These are phyloP conservation scores for Acer saccharum DNA, from an alignment of 345 rosid genomes.

Conservation along the genomic window DNA sequence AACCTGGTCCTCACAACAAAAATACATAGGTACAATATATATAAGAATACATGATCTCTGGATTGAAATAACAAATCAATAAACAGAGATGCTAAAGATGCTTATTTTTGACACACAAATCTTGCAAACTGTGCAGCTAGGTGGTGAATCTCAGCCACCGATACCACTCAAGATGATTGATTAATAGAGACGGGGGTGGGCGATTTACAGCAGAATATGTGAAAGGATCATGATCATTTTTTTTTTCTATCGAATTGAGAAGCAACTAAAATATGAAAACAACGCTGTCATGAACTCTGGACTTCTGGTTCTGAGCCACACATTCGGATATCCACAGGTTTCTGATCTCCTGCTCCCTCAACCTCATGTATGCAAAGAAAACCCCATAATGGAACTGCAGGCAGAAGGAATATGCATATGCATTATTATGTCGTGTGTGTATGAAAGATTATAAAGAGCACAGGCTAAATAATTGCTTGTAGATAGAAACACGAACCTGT, in stretches of 20 bases:
- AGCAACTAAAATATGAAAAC: conserved; percentile 77
- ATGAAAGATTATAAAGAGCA: background rate
- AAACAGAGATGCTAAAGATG: background rate
- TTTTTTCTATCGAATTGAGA: background rate
- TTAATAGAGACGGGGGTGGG: background rate
- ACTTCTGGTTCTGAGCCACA: conserved; percentile 98
- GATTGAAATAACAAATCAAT: background rate
- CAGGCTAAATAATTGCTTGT: background rate
- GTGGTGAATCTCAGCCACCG: conserved; percentile 8
- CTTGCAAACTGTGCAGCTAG: conserved; percentile 9
- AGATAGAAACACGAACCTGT: conserved; percentile 55
- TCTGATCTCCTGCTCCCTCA: conserved; percentile 99
- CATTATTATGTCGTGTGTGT: background rate
- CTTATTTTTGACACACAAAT: conserved; percentile 20
- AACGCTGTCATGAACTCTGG: conserved; percentile 97
- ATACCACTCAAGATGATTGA: conserved; percentile 15
- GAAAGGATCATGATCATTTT: background rate
- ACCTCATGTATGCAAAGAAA: conserved; percentile 94
- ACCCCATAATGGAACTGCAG: conserved; percentile 93
- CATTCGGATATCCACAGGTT: conserved; percentile 99
- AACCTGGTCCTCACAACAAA: background rate
- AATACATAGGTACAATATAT: background rate
- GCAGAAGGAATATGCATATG: too few relatives aligned
- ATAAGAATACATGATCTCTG: conserved; percentile 13
- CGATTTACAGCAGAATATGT: conserved; percentile 21